phyloP scores from a whole-genome alignment of 129 eudicot species.

The Heracleum sosnowskyi region DNA sequence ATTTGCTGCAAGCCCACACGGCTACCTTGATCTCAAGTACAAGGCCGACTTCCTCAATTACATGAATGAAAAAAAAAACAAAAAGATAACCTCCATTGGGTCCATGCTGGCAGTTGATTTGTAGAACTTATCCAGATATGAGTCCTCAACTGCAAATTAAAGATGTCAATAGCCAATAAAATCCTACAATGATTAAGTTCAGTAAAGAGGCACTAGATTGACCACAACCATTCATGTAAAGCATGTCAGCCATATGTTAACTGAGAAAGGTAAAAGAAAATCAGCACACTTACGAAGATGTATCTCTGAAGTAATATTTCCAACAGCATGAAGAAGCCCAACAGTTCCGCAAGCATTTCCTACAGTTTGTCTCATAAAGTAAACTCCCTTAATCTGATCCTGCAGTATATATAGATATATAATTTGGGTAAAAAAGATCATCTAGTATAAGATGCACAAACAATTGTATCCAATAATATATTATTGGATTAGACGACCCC shows the following conservation, averaged over 20 bases:
- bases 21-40: background rate
- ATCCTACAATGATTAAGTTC: background rate
- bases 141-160: slow-evolving; percentile 53
- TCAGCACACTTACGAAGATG: slow-evolving; percentile 52
- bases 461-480: background rate
- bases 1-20: background rate
- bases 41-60: background rate
- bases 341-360: slow-evolving; percentile 99
- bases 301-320: slow-evolving; percentile 78
- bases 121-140: slow-evolving; percentile 75
- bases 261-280: background rate
- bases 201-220: background rate
- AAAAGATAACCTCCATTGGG: slow-evolving; percentile 58
- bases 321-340: slow-evolving; percentile 97
- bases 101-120: slow-evolving; percentile 79
- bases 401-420: slow-evolving; percentile 18
- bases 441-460: background rate
- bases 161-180: background rate
- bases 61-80: slow-evolving; percentile 15
- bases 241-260: background rate
- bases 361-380: slow-evolving; percentile 95
- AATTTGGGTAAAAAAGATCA: background rate
- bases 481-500: background rate
- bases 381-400: slow-evolving; percentile 56
- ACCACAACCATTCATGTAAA: background rate